Conservation (phyloP, 2,329 filamentous ascomycete genomes). For the Sporothrix euskadiensis region DNA sequence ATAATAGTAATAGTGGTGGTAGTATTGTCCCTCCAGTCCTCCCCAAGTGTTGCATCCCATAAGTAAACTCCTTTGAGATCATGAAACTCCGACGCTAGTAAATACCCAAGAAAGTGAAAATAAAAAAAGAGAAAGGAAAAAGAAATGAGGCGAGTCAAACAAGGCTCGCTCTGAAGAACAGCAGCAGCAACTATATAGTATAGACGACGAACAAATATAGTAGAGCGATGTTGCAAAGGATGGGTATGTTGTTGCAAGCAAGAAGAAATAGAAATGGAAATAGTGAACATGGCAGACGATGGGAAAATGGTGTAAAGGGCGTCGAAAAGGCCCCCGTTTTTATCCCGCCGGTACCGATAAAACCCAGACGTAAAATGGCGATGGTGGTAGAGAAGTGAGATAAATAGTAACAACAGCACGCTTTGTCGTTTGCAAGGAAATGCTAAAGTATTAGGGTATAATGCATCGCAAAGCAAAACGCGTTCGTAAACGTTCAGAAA, state of each 20-base stretch:
- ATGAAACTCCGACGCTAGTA: conserved; percentile 35
- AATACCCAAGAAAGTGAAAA: conserved; percentile 15
- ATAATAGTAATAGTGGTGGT: background rate
- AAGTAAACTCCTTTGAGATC: conserved; percentile 16
- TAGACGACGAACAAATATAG: background rate
- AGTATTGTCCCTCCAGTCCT: background rate
- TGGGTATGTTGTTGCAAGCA: conserved; percentile 19
- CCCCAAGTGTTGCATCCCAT: conserved; percentile 10
- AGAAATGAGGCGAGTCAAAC: background rate
- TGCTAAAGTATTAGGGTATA: conserved; percentile 12
- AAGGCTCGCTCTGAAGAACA: background rate
- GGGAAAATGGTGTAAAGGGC: background rate
- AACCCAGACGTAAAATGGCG: background rate
- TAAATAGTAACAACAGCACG: conserved; percentile 9
- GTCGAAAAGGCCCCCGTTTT: background rate
- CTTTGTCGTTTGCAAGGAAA: conserved; percentile 7
- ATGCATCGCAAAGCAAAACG: background rate
- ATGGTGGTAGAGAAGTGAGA: background rate
- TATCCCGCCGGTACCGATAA: conserved; percentile 3
- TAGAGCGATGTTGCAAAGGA: background rate
- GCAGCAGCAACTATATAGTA: conserved; percentile 4
- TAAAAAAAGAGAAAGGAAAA: background rate
- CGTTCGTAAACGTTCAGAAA: background rate
- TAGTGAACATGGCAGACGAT: background rate
- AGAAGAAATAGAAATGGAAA: conserved; percentile 1